Percentiles rank a stretch among this genome's conserved stretches.
phyloP scores from a whole-genome alignment of 2,329 filamentous ascomycete species.

The Colletotrichum brevisporum region DNA sequence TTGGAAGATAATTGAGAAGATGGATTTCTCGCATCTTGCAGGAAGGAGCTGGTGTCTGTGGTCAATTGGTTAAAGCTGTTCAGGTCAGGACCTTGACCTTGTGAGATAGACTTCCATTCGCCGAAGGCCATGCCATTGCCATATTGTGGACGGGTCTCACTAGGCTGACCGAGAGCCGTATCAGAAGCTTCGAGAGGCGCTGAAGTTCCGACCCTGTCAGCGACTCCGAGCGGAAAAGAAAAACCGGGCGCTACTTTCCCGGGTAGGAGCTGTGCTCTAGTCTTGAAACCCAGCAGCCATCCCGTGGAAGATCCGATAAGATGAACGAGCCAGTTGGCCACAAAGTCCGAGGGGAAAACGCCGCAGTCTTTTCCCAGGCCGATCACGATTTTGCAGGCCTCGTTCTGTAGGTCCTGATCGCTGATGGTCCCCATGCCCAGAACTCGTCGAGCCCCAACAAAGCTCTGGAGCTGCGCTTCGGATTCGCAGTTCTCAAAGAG shows the following conservation, averaged over 20 bases:
- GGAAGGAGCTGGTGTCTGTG: background rate
- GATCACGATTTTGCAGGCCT: conserved; percentile 41
- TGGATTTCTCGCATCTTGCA: background rate
- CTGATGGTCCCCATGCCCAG: conserved; percentile 16
- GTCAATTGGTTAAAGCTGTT: background rate
- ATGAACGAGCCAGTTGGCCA: conserved; percentile 33
- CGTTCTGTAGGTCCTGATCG: conserved; percentile 39
- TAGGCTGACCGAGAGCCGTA: background rate
- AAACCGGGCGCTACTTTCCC: background rate
- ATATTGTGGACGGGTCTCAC: background rate
- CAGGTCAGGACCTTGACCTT: background rate
- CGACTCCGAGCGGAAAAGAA: background rate
- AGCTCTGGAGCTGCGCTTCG: conserved; percentile 40
- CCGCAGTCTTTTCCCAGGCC: conserved; percentile 32
- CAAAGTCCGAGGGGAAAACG: conserved; percentile 23
- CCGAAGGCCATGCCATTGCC: background rate
- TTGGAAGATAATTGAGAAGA: background rate
- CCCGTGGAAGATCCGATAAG: conserved; percentile 30
- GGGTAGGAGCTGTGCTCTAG: background rate
- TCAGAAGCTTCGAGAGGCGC: background rate
- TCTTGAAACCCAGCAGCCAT: conserved; percentile 26
- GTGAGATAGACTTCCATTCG: background rate
- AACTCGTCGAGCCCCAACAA: conserved; percentile 15
- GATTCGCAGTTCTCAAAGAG: conserved; percentile 47
- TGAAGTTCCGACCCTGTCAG: background rate